Conservation (phyloP, 2,329 filamentous ascomycete genomes). For the Metarhizium sp. region DNA sequence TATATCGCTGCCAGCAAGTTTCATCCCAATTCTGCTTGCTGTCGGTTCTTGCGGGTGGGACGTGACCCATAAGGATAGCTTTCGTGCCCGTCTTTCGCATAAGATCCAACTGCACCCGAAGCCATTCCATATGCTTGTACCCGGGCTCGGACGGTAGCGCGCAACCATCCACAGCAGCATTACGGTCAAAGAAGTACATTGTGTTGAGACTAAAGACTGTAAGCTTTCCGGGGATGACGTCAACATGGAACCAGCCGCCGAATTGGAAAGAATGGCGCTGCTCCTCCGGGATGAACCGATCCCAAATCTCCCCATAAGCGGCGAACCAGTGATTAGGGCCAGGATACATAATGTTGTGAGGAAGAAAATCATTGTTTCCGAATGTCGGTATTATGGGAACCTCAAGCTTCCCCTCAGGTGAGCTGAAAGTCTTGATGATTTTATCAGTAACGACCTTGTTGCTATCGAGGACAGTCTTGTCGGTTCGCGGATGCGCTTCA, state of each 20-base stretch:
- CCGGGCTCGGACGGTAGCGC: slow-evolving; percentile 70
- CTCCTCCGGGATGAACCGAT: slow-evolving; percentile 78
- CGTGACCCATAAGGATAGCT: slow-evolving; percentile 87
- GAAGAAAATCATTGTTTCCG: slow-evolving; percentile 95
- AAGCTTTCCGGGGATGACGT: slow-evolving; percentile 78
- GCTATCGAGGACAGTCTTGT: slow-evolving; percentile 64
- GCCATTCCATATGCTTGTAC: slow-evolving; percentile 92
- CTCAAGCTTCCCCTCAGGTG: slow-evolving; percentile 45
- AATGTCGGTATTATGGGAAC: slow-evolving; percentile 84
- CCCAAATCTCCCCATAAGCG: slow-evolving; percentile 71
- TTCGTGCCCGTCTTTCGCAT: slow-evolving; percentile 82
- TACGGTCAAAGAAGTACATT: slow-evolving; percentile 90
- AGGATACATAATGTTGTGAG: slow-evolving; percentile 82
- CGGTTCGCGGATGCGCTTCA: slow-evolving; percentile 65
- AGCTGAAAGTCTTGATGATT: slow-evolving; percentile 64
- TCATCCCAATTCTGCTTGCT: slow-evolving; percentile 91
- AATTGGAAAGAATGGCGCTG: slow-evolving; percentile 86
- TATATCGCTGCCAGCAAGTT: slow-evolving; percentile 97
- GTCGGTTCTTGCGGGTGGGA: slow-evolving; percentile 78
- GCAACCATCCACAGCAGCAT: slow-evolving; percentile 90
- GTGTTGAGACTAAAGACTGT: slow-evolving; percentile 94
- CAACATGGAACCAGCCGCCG: slow-evolving; percentile 90
- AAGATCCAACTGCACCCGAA: slow-evolving; percentile 78
- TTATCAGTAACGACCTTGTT: slow-evolving; percentile 70
- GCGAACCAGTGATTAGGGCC: slow-evolving; percentile 85